phyloP scores from a whole-genome alignment of 768 basidiomycete species.

The Tubosaeta sp. region DNA sequence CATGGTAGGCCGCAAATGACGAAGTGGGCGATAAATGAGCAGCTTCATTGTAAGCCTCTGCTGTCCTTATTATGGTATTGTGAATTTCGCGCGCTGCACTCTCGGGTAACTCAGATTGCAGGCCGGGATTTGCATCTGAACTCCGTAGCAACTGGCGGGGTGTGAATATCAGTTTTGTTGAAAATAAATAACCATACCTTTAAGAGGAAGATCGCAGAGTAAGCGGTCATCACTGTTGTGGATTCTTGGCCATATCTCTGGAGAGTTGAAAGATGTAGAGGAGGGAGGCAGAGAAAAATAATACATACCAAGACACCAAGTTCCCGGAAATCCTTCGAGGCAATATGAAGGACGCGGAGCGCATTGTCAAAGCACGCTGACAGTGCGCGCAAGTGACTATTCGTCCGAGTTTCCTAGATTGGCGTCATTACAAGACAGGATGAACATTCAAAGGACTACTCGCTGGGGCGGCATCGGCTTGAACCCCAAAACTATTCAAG shows the following conservation, averaged over 20 bases:
- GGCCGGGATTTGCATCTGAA: conserved; percentile 50
- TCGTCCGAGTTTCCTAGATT: conserved; percentile 50
- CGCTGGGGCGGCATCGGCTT: conserved; percentile 55
- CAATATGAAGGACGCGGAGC: conserved; percentile 62
- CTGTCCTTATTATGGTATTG: conserved; percentile 59
- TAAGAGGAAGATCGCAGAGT: conserved; percentile 76
- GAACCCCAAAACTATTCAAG: conserved; percentile 80
- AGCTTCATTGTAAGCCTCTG: conserved; percentile 75
- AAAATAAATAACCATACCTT: conserved; percentile 44
- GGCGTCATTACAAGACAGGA: neutral
- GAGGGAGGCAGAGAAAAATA: conserved; percentile 30
- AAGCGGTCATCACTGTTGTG: conserved; percentile 81
- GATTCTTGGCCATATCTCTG: conserved; percentile 85
- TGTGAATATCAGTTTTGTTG: conserved; percentile 1
- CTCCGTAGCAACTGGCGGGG: conserved; percentile 60
- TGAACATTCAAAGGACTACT: conserved; percentile 22
- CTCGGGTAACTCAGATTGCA: conserved; percentile 57
- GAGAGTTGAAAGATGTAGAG: conserved; percentile 3
- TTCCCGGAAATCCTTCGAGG: conserved; percentile 67
- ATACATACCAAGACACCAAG: conserved; percentile 67
- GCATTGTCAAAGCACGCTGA: conserved; percentile 73
- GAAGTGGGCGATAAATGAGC: conserved; percentile 57
- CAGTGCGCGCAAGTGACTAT: conserved; percentile 64
- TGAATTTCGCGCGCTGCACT: conserved; percentile 64
- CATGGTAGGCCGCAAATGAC: conserved; percentile 69